Conservation (phyloP, 371 early-diverging fungal species). For the Lichtheimia corymbifera region DNA sequence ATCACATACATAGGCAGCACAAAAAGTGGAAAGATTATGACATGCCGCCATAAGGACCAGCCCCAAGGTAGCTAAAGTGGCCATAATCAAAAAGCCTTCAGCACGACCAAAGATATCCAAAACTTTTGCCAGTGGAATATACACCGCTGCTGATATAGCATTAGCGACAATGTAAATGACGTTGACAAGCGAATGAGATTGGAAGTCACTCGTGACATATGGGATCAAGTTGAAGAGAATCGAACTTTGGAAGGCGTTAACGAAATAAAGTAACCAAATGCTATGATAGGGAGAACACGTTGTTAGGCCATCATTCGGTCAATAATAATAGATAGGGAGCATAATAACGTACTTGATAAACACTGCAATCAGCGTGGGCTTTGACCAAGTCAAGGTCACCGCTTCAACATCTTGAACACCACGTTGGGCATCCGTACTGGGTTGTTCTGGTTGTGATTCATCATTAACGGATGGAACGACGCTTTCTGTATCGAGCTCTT, state of each 20-base stretch:
- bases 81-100: slow-evolving; percentile 22
- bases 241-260: slow-evolving; percentile 18
- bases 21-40: slow-evolving; percentile 20
- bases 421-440: slow-evolving; percentile 6
- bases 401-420: slow-evolving; percentile 19
- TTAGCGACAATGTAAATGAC: slow-evolving; percentile 22
- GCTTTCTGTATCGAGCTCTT: slow-evolving; percentile 14
- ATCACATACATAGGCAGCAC: slow-evolving; percentile 23
- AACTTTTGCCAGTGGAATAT: slow-evolving; percentile 20
- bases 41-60: slow-evolving; percentile 20
- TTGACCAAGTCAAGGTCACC: slow-evolving; percentile 20
- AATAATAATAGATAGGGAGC: not conserved
- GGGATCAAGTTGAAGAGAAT: slow-evolving; percentile 20
- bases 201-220: slow-evolving; percentile 22
- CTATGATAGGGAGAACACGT: not conserved
- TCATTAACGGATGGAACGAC: not conserved
- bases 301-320: not conserved
- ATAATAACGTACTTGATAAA: slow-evolving; percentile 10
- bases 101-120: slow-evolving; percentile 24
- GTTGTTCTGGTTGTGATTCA: slow-evolving; percentile 7
- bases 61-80: slow-evolving; percentile 16
- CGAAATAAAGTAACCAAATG: slow-evolving; percentile 22
- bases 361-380: slow-evolving; percentile 10
- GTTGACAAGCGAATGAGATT: slow-evolving; percentile 19
- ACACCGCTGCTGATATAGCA: slow-evolving; percentile 20